phyloP scores from a whole-genome alignment of 2,329 filamentous ascomycete species.

The Hymenoscyphus fraxineus region DNA sequence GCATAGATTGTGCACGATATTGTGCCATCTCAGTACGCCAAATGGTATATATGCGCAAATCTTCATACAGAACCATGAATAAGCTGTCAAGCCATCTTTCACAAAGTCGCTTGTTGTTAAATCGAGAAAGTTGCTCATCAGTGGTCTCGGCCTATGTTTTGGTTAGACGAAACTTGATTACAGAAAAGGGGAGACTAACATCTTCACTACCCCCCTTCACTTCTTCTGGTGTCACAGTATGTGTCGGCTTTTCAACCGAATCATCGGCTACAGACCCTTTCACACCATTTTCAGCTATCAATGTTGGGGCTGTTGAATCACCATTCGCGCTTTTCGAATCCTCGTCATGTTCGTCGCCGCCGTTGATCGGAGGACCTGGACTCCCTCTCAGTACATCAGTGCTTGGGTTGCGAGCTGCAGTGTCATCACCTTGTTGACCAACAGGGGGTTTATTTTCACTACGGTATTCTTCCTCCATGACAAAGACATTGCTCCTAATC shows the following conservation, averaged over 20 bases:
- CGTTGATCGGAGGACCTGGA: slow-evolving; percentile 52
- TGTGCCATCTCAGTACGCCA: slow-evolving; percentile 98
- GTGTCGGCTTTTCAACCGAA: slow-evolving; percentile 72
- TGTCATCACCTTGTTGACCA: slow-evolving; percentile 38
- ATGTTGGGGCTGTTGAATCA: slow-evolving; percentile 26
- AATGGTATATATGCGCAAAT: slow-evolving; percentile 96
- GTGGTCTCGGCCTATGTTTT: slow-evolving; percentile 53
- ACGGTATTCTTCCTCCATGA: slow-evolving; percentile 99
- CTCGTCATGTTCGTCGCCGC: slow-evolving; percentile 35
- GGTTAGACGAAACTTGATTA: slow-evolving; percentile 27
- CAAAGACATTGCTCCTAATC: slow-evolving; percentile 94
- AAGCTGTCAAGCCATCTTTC: slow-evolving; percentile 97
- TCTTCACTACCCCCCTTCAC: slow-evolving; percentile 73
- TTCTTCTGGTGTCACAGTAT: slow-evolving; percentile 72
- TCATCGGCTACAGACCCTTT: slow-evolving; percentile 22
- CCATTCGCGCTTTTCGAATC: slow-evolving; percentile 34
- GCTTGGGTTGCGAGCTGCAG: slow-evolving; percentile 66
- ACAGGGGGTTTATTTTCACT: slow-evolving; percentile 71
- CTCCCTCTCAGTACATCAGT: slow-evolving; percentile 73
- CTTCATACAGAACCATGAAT: slow-evolving; percentile 99
- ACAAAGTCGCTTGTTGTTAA: slow-evolving; percentile 95
- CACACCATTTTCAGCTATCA: slow-evolving; percentile 28
- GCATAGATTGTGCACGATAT: slow-evolving; percentile 85
- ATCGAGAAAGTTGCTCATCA: slow-evolving; percentile 76
- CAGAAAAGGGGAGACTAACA: slow-evolving; percentile 42